phyloP scores from a whole-genome alignment of 805 yeast genomes.

The Grigorovia transvaalensis region DNA sequence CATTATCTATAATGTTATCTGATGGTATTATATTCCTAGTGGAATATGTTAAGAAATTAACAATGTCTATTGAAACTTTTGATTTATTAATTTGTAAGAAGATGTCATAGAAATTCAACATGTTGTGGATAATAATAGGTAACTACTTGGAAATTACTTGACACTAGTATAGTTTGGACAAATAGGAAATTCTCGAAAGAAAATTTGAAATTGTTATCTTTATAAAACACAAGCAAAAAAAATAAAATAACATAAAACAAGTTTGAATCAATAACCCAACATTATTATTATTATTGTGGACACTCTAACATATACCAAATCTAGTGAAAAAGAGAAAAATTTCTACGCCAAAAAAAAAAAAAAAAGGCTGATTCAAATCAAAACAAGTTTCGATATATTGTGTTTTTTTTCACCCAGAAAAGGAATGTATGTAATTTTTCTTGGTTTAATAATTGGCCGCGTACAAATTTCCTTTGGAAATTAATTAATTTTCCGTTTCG shows the following conservation, averaged over 20 bases:
- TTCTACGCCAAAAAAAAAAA: neutral
- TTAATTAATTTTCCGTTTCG: neutral
- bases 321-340: neutral
- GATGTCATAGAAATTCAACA: constrained; percentile 16
- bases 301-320: neutral
- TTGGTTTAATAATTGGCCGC: neutral
- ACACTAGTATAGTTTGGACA: neutral
- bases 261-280: neutral
- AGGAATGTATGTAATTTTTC: no score
- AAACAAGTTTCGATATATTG: neutral
- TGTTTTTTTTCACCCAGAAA: no score
- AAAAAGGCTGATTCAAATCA: neutral
- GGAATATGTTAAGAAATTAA: constrained; percentile 16
- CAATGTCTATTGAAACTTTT: constrained; percentile 23
- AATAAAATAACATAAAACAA: no score
- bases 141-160: neutral
- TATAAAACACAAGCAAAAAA: no score
- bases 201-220: no score
- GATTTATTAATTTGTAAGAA: constrained; percentile 19
- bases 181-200: no score
- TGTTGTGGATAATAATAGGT: neutral
- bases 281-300: no score
- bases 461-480: neutral
- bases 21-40: constrained; percentile 21
- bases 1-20: constrained; percentile 13